Evolutionary conservation across 345 rosid species (phyloP).

Genomic region (Populus simonii): DNA sequence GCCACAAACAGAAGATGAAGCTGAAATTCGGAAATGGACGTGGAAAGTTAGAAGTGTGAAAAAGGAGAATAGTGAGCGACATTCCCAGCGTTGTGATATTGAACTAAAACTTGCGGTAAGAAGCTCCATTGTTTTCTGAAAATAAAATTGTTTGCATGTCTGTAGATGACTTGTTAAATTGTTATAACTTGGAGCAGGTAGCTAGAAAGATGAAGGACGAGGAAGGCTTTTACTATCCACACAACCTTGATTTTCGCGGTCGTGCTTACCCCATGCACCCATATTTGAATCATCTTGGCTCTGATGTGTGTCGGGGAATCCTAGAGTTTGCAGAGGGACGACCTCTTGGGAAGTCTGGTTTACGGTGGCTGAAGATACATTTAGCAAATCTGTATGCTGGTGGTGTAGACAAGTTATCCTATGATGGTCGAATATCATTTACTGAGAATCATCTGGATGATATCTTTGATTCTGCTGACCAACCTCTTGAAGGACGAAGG

Average conservation of each 20-base stretch:
- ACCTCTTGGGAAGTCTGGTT: constrained; percentile 80
- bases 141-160: constrained; percentile 6
- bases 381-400: constrained; percentile 90
- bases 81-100: constrained; percentile 87
- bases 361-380: constrained; percentile 94
- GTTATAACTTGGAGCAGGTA: constrained; percentile 55
- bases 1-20: constrained; percentile 67
- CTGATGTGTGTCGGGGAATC: constrained; percentile 94
- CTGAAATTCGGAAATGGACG: constrained; percentile 69
- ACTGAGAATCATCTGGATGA: constrained; percentile 82
- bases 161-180: constrained; percentile 14
- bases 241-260: constrained; percentile 95
- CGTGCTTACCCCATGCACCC: constrained; percentile 99
- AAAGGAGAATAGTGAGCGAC: constrained; percentile 81
- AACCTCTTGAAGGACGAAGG: constrained; percentile 83
- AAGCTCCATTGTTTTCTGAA: constrained; percentile 19
- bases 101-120: constrained; percentile 96
- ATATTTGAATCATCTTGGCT: constrained; percentile 94
- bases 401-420: constrained; percentile 89
- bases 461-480: constrained; percentile 89
- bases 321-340: constrained; percentile 94
- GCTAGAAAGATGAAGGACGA: constrained; percentile 93
- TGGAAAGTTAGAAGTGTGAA: constrained; percentile 66
- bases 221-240: constrained; percentile 92
- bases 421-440: constrained; percentile 76